Conservation (phyloP, 306 rosid species). For the Cicer cuneatum region DNA sequence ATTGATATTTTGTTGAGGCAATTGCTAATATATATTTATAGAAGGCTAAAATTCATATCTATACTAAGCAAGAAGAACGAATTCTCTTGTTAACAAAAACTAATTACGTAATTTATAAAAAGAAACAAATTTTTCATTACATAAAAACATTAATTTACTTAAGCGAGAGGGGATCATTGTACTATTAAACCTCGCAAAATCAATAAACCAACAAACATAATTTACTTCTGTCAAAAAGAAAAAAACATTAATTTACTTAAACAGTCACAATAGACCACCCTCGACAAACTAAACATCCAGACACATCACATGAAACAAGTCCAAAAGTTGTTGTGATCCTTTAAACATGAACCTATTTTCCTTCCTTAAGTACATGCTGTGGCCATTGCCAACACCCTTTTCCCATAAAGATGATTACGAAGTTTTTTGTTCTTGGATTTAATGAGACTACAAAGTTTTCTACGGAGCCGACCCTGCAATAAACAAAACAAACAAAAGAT, state of each 20-base stretch:
- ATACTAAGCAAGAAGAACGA: too few relatives aligned
- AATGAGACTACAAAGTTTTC: neutral
- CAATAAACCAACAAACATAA: neutral
- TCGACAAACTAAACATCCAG: neutral
- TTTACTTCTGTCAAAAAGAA: too few relatives aligned
- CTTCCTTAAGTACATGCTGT: neutral
- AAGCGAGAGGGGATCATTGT: neutral
- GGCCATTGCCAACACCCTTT: constrained; percentile 4
- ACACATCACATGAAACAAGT: neutral
- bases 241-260: neutral
- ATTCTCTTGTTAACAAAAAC: too few relatives aligned
- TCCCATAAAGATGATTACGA: constrained; percentile 7
- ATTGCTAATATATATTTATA: too few relatives aligned
- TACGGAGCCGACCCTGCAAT: constrained; percentile 4
- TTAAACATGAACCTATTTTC: neutral
- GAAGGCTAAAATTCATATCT: too few relatives aligned
- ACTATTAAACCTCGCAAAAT: neutral
- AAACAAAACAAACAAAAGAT: neutral
- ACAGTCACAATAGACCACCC: neutral
- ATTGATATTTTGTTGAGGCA: too few relatives aligned
- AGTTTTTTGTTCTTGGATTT: neutral
- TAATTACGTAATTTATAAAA: neutral
- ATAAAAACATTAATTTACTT: neutral
- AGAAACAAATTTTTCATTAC: neutral
- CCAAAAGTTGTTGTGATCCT: neutral